Base-by-base conservation (phyloP, 208 protist genomes). In the Acanthamoeba healyi region DNA sequence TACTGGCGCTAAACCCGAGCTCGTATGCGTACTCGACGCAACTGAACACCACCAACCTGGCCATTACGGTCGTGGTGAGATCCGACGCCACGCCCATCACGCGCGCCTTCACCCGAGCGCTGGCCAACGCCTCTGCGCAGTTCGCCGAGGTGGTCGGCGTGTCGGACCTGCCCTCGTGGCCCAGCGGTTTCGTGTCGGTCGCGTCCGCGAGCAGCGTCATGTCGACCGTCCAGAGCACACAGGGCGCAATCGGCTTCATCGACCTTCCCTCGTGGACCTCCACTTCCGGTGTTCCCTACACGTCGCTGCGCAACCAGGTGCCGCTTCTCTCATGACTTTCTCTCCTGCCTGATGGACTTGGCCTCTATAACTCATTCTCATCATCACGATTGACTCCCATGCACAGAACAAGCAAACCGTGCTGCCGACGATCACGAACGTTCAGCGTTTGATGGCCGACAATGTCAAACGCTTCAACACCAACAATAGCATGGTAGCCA, bases 381-480 rank as follows among this genome's bases (percentile, higher is more conserved):
- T n/a, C n/a, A n/a, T n/a, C n/a, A n/a, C n/a, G n/a, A n/a, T n/a
- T n/a, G n/a, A n/a, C n/a, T n/a, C n/a, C n/a, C n/a, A n/a, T n/a
- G n/a, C n/a, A n/a, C 51, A 58, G 51, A 58, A 72, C 63, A 72
- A 34, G n/a, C 63, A 72, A 72, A 72, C 63, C 15, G 63, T 72
- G 19, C 63, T 79, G 26, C 70, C 70, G 10, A 79, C 29, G 6
- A 79, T 32, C 17, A 9, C 70, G 5, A 44, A 12, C 17, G 70
- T 79, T 9, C 34, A 44, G 24, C n/a, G 70, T 22, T 24, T 79
- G 12, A 19, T 46, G 17, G 6, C 4, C 32, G 70, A 79, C 24
- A 29, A 5, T 5, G 70, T 32, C 70, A 44, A 38, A 12, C 10
- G 5, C 4, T 79, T 79, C 36, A 79, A 36, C 7, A 9, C 34